Evolutionary conservation across 2,329 filamentous ascomycete genomes (phyloP).

Genomic region (Pseudomassariella vexata): DNA sequence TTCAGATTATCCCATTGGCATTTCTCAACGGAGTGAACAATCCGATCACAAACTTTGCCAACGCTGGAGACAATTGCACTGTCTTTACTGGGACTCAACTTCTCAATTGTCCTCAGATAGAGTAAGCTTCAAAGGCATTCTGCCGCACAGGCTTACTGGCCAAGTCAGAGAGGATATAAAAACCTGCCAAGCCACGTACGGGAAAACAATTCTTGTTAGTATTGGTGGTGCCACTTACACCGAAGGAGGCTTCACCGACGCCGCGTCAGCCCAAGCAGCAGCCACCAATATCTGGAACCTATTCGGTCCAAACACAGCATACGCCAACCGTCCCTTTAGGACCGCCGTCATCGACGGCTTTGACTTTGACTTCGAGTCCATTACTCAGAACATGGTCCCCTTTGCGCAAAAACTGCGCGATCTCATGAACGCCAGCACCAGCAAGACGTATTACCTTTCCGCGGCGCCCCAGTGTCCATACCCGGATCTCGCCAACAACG

Average conservation of each 20-base stretch:
- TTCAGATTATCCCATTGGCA: conserved; percentile 55
- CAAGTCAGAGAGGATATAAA: conserved; percentile 39
- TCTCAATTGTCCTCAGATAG: conserved; percentile 58
- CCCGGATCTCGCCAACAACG: conserved; percentile 54
- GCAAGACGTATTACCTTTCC: conserved; percentile 53
- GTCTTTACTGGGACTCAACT: conserved; percentile 52
- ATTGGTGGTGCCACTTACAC: conserved; percentile 66
- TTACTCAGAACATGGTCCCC: conserved; percentile 50
- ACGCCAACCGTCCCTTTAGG: conserved; percentile 59
- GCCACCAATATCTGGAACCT: conserved; percentile 64
- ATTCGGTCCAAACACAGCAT: conserved; percentile 54
- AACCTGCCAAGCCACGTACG: conserved; percentile 53
- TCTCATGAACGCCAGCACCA: conserved; percentile 44
- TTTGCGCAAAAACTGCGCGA: conserved; percentile 55
- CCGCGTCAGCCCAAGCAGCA: conserved; percentile 42
- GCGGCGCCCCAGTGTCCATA: conserved; percentile 65
- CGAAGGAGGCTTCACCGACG: conserved; percentile 59
- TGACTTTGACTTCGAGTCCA: conserved; percentile 68
- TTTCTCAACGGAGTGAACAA: conserved; percentile 55
- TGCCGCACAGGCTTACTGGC: conserved; percentile 1
- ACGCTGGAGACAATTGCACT: conserved; percentile 55
- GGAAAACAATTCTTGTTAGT: conserved; percentile 68
- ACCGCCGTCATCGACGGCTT: conserved; percentile 64
- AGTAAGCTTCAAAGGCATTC: conserved; percentile 34
- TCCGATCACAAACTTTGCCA: conserved; percentile 57